phyloP scores from a whole-genome alignment of 2,329 filamentous ascomycete species.

The Pseudocercospora macadamiae region DNA sequence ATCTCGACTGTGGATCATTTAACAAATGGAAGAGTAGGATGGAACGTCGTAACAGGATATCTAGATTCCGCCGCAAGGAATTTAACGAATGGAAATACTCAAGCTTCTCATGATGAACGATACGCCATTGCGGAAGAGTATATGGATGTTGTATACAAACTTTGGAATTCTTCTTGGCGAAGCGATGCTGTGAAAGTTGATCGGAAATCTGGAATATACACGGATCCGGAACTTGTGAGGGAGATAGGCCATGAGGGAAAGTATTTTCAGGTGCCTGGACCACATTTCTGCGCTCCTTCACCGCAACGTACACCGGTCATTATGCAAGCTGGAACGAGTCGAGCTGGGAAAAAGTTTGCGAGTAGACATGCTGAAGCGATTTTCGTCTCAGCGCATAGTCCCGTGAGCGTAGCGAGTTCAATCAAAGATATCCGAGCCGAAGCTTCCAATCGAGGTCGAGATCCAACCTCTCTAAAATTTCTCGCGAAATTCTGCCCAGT shows the following conservation, averaged over 20 bases:
- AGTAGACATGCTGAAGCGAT: slow-evolving; percentile 72
- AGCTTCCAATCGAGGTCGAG: slow-evolving; percentile 59
- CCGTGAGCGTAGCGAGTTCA: slow-evolving; percentile 62
- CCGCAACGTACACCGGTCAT: slow-evolving; percentile 71
- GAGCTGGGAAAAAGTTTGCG: slow-evolving; percentile 67
- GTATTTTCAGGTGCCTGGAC: slow-evolving; percentile 66
- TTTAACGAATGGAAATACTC: slow-evolving; percentile 57
- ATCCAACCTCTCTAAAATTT: slow-evolving; percentile 67
- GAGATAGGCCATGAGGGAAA: slow-evolving; percentile 68
- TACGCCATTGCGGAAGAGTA: slow-evolving; percentile 69
- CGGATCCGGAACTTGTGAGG: slow-evolving; percentile 60
- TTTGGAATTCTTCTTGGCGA: slow-evolving; percentile 69
- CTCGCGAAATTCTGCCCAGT: slow-evolving; percentile 68
- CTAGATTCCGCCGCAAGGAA: slow-evolving; percentile 69
- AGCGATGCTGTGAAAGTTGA: slow-evolving; percentile 67
- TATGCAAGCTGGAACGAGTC: slow-evolving; percentile 70
- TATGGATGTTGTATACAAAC: slow-evolving; percentile 63
- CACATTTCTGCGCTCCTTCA: slow-evolving; percentile 67
- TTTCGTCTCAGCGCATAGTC: slow-evolving; percentile 68
- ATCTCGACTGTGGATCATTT: slow-evolving; percentile 69
- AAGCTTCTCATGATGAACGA: slow-evolving; percentile 66
- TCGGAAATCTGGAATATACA: slow-evolving; percentile 62
- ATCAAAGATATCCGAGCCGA: slow-evolving; percentile 65
- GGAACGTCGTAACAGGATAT: slow-evolving; percentile 67
- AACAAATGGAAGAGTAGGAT: slow-evolving; percentile 49